Percentiles rank a stretch among this genome's conserved stretches.
These are phyloP conservation scores for Vigna hirtella DNA, from an alignment of 306 rosid species.

Conservation along the genomic window DNA sequence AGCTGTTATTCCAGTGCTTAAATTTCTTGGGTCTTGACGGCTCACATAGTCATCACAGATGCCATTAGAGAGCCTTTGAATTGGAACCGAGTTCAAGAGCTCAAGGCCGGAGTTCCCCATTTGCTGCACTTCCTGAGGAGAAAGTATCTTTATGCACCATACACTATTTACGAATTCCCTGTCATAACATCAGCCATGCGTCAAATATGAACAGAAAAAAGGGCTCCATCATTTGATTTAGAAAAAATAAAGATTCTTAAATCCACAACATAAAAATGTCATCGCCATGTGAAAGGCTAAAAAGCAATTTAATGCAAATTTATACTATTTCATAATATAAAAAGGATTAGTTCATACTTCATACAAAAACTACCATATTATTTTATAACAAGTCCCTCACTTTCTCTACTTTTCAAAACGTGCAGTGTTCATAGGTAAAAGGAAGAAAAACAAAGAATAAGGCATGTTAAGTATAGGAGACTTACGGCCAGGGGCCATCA, in stretches of 20 bases:
- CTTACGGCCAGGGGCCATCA: constrained; percentile 75
- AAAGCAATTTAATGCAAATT: constrained; percentile 7
- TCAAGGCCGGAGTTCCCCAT: constrained; percentile 86
- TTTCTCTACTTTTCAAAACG: constrained; percentile 7
- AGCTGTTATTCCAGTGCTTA: constrained; percentile 73
- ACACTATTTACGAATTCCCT: constrained; percentile 97
- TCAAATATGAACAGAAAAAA: neutral
- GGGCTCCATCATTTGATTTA: neutral
- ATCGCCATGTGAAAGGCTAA: constrained; percentile 26
- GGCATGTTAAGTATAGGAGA: constrained; percentile 6
- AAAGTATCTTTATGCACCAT: constrained; percentile 98
- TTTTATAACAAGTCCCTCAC: neutral
- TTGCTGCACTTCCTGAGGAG: constrained; percentile 94
- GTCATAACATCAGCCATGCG: constrained; percentile 33
- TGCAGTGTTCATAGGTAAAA: constrained; percentile 5
- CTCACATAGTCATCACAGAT: constrained; percentile 71
- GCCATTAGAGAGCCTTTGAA: constrained; percentile 79
- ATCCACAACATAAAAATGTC: neutral
- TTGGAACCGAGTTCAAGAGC: constrained; percentile 78
- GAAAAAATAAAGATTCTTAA: neutral
- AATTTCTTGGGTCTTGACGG: constrained; percentile 82
- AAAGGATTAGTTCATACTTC: neutral
- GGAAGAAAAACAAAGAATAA: neutral
- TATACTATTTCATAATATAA: neutral
- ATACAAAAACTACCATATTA: neutral